Conservation (phyloP, 305 asterid species). For the Fraxinus ornus region DNA sequence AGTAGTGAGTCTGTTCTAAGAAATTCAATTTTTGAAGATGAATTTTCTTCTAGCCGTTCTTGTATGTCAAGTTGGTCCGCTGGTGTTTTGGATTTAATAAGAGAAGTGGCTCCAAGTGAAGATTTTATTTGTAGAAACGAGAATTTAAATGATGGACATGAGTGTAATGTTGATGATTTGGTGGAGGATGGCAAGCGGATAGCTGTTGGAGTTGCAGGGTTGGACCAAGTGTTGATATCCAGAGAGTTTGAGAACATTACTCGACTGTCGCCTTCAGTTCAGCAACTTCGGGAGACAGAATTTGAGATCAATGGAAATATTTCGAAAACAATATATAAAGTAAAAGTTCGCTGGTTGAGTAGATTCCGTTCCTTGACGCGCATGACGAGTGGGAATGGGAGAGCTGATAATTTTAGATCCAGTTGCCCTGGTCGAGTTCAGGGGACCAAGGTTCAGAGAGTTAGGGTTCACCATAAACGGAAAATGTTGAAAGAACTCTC, state of each 20-base stretch:
- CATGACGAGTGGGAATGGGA: constrained; percentile 34
- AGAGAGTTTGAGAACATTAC: constrained; percentile 26
- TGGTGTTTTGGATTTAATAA: constrained; percentile 33
- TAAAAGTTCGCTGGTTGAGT: constrained; percentile 52
- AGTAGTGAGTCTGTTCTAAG: constrained; percentile 53
- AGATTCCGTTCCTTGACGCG: constrained; percentile 60
- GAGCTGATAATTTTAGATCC: constrained; percentile 26
- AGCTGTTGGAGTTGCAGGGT: constrained; percentile 18
- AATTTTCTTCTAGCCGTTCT: constrained; percentile 46
- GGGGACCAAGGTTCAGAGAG: constrained; percentile 44
- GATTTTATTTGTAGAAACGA: not conserved
- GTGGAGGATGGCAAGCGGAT: not conserved
- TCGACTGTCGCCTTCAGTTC: constrained; percentile 27
- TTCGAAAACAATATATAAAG: constrained; percentile 31
- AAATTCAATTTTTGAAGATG: constrained; percentile 40
- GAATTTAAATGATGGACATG: constrained; percentile 30
- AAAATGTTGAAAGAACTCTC: constrained; percentile 76
- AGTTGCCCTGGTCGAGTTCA: constrained; percentile 24
- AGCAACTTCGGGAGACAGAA: constrained; percentile 28
- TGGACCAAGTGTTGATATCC: constrained; percentile 27
- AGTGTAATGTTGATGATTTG: constrained; percentile 21
- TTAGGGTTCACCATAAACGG: constrained; percentile 55
- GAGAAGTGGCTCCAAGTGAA: constrained; percentile 26
- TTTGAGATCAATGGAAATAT: constrained; percentile 16
- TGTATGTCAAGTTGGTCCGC: constrained; percentile 45